phyloP scores from a whole-genome alignment of 441 rosid genomes.

The Cnidoscolus chayamansa region DNA sequence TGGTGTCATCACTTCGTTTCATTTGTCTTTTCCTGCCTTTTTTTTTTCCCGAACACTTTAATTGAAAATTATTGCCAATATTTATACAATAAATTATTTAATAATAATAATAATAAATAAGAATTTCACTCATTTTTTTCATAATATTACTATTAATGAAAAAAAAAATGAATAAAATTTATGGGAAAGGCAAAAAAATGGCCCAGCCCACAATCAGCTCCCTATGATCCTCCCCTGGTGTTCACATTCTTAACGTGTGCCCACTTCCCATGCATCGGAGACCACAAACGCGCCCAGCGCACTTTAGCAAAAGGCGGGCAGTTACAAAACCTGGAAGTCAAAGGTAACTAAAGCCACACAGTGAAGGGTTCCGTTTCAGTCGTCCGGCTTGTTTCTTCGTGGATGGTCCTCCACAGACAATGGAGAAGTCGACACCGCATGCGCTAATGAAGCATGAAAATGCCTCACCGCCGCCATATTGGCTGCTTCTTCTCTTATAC shows the following conservation, averaged over 20 bases:
- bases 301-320: not conserved
- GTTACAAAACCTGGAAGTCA: constrained; percentile 1
- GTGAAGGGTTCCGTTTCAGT: constrained; percentile 31
- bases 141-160: too few species aligned
- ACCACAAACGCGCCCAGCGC: not conserved
- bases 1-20: too few species aligned
- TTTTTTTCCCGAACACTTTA: too few species aligned
- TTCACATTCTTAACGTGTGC: not conserved
- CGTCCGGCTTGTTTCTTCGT: constrained; percentile 18
- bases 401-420: constrained; percentile 44
- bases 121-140: too few species aligned
- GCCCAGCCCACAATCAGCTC: not conserved
- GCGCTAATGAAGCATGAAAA: constrained; percentile 72
- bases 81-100: too few species aligned
- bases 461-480: constrained; percentile 31
- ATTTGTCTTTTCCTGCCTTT: too few species aligned
- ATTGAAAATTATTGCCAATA: too few species aligned
- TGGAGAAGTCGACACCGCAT: constrained; percentile 71
- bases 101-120: too few species aligned
- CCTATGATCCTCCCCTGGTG: not conserved
- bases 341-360: constrained; percentile 28
- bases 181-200: not conserved
- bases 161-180: too few species aligned
- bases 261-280: not conserved
- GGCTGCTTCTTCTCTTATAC: constrained; percentile 33